Evolutionary conservation across 1,284 basidiomycete genomes (phyloP).

Genomic region (Omphalotus olearius): DNA sequence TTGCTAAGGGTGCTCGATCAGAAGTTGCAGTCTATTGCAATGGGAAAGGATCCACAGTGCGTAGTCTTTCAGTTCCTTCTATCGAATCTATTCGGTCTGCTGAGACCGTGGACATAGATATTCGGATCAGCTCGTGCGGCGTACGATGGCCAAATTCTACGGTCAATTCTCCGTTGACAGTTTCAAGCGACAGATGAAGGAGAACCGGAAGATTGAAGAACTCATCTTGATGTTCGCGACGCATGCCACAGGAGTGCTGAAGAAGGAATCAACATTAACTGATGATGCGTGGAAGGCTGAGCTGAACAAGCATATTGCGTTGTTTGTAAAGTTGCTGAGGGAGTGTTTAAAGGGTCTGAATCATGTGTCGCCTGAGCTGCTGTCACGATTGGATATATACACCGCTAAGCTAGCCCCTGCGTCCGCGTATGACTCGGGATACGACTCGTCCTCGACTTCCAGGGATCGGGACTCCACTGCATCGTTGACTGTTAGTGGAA

Average conservation of each 20-base stretch:
- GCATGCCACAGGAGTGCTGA: constrained; percentile 78
- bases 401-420: constrained; percentile 71
- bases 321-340: constrained; percentile 82
- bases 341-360: constrained; percentile 73
- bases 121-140: constrained; percentile 81
- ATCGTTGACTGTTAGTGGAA: constrained; percentile 38
- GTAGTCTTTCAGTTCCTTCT: constrained; percentile 26
- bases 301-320: constrained; percentile 86
- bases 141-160: constrained; percentile 89
- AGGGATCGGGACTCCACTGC: constrained; percentile 50
- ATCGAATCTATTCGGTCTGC: not conserved
- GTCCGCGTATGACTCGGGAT: constrained; percentile 57
- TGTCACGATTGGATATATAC: constrained; percentile 79
- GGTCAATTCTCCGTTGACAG: constrained; percentile 80
- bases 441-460: constrained; percentile 59
- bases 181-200: constrained; percentile 88
- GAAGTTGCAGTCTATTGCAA: constrained; percentile 85
- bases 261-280: constrained; percentile 75
- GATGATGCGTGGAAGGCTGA: constrained; percentile 91
- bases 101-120: constrained; percentile 48
- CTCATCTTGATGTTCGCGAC: constrained; percentile 95
- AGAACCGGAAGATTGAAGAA: constrained; percentile 96
- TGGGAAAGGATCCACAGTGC: constrained; percentile 84
- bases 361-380: constrained; percentile 81
- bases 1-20: constrained; percentile 84